Evolutionary conservation across 1,284 basidiomycete genomes (phyloP).

Genomic region (Phylloporus gajari): DNA sequence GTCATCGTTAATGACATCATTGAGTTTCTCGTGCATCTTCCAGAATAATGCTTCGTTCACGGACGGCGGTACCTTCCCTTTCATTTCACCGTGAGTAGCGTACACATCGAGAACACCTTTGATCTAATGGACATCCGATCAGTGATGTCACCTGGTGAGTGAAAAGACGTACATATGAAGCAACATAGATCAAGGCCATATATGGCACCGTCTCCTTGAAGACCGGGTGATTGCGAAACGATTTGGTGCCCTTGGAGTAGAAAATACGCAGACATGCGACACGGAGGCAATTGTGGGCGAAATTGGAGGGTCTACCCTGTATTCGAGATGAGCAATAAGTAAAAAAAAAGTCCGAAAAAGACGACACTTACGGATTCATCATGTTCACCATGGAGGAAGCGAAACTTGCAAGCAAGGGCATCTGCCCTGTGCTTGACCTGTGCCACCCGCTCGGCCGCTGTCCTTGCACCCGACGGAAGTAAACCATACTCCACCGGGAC

Average conservation of each 20-base stretch:
- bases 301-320: not conserved
- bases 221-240: not conserved
- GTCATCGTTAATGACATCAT: not conserved
- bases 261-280: not conserved
- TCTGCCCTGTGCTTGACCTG: not conserved
- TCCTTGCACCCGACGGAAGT: too few species aligned
- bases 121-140: not conserved
- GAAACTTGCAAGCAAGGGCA: not conserved
- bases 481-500: too few species aligned
- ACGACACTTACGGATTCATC: too few species aligned
- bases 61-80: not conserved
- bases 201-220: not conserved
- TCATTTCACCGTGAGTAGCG: not conserved
- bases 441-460: not conserved
- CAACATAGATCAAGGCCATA: not conserved
- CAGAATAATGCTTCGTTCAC: not conserved
- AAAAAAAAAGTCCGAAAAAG: too few species aligned
- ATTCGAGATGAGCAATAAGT: too few species aligned
- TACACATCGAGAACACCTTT: not conserved
- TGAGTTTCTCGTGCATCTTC: not conserved
- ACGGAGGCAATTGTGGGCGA: not conserved
- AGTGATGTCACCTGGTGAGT: not conserved
- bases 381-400: too few species aligned
- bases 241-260: not conserved
- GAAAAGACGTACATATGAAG: not conserved